A percentile compares a stretch with the other conserved stretches of the same genome.
These are phyloP conservation scores for Colletotrichum scovillei DNA, from an alignment of 2,329 filamentous ascomycete genomes.

Conservation along the genomic window DNA sequence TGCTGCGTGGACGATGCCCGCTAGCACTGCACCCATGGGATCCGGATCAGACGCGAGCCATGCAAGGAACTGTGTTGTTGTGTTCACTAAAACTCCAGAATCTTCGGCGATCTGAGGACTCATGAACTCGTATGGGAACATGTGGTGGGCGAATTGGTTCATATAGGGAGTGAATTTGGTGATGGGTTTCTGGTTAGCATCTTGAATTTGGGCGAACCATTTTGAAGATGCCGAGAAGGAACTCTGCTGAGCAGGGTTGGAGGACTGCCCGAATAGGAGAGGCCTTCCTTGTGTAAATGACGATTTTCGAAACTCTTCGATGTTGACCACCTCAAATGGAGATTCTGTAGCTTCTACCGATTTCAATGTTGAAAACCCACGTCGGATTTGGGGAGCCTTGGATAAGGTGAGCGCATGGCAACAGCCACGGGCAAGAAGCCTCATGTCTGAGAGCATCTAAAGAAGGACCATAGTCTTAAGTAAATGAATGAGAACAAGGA, in stretches of 20 bases:
- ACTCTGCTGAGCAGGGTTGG: conserved; percentile 32
- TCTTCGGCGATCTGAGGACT: conserved; percentile 38
- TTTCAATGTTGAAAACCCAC: conserved; percentile 14
- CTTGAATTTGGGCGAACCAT: conserved; percentile 41
- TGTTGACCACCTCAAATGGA: conserved; percentile 13
- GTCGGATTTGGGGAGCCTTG: background rate
- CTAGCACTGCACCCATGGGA: conserved; percentile 44
- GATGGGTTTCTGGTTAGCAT: background rate
- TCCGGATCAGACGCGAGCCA: conserved; percentile 37
- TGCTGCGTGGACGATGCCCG: conserved; percentile 44
- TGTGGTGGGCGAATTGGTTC: conserved; percentile 33
- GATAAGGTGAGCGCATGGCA: background rate
- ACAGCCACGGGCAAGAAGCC: background rate
- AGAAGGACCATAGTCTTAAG: background rate
- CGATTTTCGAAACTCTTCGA: conserved; percentile 16
- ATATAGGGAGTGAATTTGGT: conserved; percentile 35
- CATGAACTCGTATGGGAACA: conserved; percentile 44
- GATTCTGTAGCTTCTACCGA: background rate
- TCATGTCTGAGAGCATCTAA: background rate
- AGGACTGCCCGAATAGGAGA: conserved; percentile 39
- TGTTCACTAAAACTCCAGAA: conserved; percentile 1
- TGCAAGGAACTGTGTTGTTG: conserved; percentile 26
- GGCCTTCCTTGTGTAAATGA: conserved; percentile 16
- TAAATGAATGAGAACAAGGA: too few relatives aligned
- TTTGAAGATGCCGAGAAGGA: conserved; percentile 38